These are phyloP conservation scores for Hypoxylon crocopeplum DNA, from an alignment of 495 filamentous ascomycete species.

Conservation along the genomic window DNA sequence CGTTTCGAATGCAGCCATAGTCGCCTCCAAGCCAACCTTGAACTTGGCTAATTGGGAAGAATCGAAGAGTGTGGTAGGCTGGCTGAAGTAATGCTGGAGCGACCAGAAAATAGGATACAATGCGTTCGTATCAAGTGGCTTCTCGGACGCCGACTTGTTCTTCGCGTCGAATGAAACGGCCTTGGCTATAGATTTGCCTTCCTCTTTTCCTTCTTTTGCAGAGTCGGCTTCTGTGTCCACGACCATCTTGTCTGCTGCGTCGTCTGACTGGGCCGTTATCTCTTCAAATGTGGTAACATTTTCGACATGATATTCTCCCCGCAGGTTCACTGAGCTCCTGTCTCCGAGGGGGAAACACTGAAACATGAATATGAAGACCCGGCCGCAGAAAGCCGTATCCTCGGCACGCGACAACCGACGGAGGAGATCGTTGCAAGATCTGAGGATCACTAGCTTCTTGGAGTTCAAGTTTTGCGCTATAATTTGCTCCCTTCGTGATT, in stretches of 20 bases:
- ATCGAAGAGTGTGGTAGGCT: constrained; percentile 82
- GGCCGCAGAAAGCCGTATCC: constrained; percentile 95
- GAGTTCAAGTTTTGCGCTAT: constrained; percentile 84
- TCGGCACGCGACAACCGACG: constrained; percentile 89
- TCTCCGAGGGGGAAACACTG: constrained; percentile 96
- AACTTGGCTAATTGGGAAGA: constrained; percentile 73
- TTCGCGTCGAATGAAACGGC: constrained; percentile 59
- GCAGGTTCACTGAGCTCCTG: constrained; percentile 94
- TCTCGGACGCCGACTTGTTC: constrained; percentile 47
- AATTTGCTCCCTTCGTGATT: constrained; percentile 86
- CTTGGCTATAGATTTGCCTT: constrained; percentile 54
- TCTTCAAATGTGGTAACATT: constrained; percentile 91
- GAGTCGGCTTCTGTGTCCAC: constrained; percentile 50
- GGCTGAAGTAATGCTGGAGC: constrained; percentile 88
- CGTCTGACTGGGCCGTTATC: constrained; percentile 53
- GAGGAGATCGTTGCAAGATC: constrained; percentile 93
- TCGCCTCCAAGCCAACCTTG: constrained; percentile 77
- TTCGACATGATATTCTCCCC: constrained; percentile 94
- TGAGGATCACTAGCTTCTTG: constrained; percentile 85
- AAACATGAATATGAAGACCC: constrained; percentile 97
- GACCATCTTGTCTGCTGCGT: constrained; percentile 69
- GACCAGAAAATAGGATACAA: constrained; percentile 96
- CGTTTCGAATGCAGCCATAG: constrained; percentile 77
- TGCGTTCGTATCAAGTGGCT: constrained; percentile 65
- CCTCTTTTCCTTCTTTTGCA: constrained; percentile 44